Evolutionary conservation across 495 filamentous ascomycete genomes (phyloP), one percentile per base, ranked within the genome.

Genomic region (Cercophora newfieldiana): DNA sequence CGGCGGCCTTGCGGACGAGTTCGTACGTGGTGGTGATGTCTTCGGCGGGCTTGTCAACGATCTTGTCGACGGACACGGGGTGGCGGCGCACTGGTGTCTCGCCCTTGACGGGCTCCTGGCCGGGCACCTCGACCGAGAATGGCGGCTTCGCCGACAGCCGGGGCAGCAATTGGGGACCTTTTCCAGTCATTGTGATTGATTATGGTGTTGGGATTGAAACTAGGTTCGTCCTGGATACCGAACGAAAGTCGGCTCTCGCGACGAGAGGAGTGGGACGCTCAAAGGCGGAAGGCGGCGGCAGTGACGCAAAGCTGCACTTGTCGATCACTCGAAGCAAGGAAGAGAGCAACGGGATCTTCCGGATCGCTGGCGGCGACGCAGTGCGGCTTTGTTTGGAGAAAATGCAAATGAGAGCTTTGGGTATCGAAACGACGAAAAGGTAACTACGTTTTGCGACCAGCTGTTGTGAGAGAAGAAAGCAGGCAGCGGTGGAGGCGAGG

Each of bases 51-150:
- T 80, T 87, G 19, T 83, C 78, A 66, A 85, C 79, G 59, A 98
- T 86, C 55, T 85, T 89, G 66, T 94, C 79, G 70, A 90, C 89
- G 63, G 88, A 82, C n/a, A 71, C 65, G 8, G 90, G 89, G 77
- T 93, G 87, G 62, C 94, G 87, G 66, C 94, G 90, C 7, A 95
- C 92, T 63, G 94, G 90, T 0, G 95, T 97, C 82, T 99, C 94
- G 71, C 95, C 95, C 50, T 91, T 82, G 68, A 91, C 84, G 65
- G 87, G 84, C 71, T 88, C 79, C 68, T 81, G 84, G 64, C 88
- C 90, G 18, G 94, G 88, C 18, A 86, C 90, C 69, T 97, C 92
- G 70, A 96, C 86, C 26, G 88, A 87, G 83, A 91, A 96, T 25
- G 92, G 92, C 6, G 81, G 75, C 69, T 80, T 86, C 66, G 85